Evolutionary conservation across 768 basidiomycete genomes (phyloP).

Genomic region (Lactarius deliciosus): DNA sequence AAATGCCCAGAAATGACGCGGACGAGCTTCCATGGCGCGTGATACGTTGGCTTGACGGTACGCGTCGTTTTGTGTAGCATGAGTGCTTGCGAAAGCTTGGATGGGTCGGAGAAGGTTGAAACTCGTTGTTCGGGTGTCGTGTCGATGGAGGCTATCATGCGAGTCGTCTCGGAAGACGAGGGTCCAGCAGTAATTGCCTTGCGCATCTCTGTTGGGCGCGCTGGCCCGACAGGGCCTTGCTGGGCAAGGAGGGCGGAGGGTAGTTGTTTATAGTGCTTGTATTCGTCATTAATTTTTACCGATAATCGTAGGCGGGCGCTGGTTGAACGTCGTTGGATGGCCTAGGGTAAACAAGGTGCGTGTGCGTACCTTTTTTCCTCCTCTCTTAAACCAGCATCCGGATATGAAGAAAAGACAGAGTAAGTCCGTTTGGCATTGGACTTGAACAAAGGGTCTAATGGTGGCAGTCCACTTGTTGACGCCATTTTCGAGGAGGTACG

Average conservation of each 20-base stretch:
- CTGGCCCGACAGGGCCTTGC: slow-evolving; percentile 78
- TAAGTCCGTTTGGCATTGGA: slow-evolving; percentile 69
- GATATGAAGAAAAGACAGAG: slow-evolving; percentile 64
- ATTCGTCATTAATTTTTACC: slow-evolving; percentile 89
- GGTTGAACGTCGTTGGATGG: slow-evolving; percentile 6
- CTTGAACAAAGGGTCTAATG: slow-evolving; percentile 64
- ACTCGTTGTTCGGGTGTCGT: slow-evolving; percentile 63
- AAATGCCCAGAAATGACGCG: slow-evolving; percentile 97
- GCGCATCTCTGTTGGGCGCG: slow-evolving; percentile 60
- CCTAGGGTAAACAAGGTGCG: background rate
- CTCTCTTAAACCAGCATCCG: slow-evolving; percentile 58
- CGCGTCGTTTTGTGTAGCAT: slow-evolving; percentile 90
- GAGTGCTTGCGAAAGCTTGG: slow-evolving; percentile 83
- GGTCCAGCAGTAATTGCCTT: slow-evolving; percentile 74
- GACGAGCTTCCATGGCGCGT: slow-evolving; percentile 93
- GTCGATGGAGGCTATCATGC: slow-evolving; percentile 74
- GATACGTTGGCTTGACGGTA: slow-evolving; percentile 93
- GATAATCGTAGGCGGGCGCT: slow-evolving; percentile 74
- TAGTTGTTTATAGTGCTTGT: slow-evolving; percentile 79
- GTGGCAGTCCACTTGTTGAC: slow-evolving; percentile 50
- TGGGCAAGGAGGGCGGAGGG: slow-evolving; percentile 80
- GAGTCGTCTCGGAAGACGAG: slow-evolving; percentile 46
- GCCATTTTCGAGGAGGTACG: slow-evolving; percentile 30
- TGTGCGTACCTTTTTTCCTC: slow-evolving; percentile 66
- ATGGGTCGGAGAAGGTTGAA: slow-evolving; percentile 66